Evolutionary conservation across 2,329 filamentous ascomycete genomes (phyloP), one percentile per base, ranked within the genome.

Genomic region (Diplodia corticola): DNA sequence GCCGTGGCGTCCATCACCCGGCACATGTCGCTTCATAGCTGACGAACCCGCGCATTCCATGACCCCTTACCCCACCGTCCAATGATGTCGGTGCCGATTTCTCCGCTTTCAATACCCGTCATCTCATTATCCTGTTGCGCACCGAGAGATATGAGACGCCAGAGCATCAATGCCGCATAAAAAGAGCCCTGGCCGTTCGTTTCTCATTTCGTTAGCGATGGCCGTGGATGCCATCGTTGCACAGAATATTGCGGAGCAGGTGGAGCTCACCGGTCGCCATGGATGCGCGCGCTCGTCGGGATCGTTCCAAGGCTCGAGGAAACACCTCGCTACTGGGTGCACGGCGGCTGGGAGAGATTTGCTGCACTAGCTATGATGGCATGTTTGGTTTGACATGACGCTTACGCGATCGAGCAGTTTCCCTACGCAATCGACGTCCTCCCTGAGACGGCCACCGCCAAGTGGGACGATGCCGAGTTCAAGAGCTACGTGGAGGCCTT

Each of bases 341-440:
- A 61, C 57, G 54, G 48, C 44, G 28, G 26, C 24, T 49, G 57
- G n/a, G 44, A n/a, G 22, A 15, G 20, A 60, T 20, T 46, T 13
- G 55, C 48, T 44, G 57, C 57, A 35, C n/a, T 10, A 13, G 57
- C 28, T 35, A 28, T 49, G 57, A 61, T 33, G 26, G 15, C 40
- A 35, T 49, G 57, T 49, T 49, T 61, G 57, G 44, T 49, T 13
- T 61, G 57, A 35, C 57, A 49, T 28, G 15, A 26, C 30, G 53
- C 64, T 66, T 55, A 66, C 44, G 37, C 53, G 22, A 30, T 20
- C 15, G 28, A 9, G 24, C 75, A 93, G 91, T 94, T 92, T 75
- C 91, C 91, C 30, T 93, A 92, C 79, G 89, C 90, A 61, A 81
- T 93, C 68, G 77, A 84, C 60, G 86, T 84, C 55, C 86, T 94